Conservation (phyloP, 2,329 filamentous ascomycete species). For the Chrysoporthe cubensis region DNA sequence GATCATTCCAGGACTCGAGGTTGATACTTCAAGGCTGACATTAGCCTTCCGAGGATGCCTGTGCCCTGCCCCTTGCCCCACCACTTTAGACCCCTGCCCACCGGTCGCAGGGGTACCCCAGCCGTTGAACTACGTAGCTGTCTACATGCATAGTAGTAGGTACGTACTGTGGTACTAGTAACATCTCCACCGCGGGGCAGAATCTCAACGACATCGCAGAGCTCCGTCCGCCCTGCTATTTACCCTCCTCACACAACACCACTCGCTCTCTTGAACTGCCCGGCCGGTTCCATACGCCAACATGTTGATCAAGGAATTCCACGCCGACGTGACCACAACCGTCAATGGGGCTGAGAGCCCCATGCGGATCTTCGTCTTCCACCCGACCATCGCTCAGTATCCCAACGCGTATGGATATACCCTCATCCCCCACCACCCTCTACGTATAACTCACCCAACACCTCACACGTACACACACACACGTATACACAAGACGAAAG, state of each 20-base stretch:
- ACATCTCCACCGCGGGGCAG: conserved; percentile 17
- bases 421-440: not conserved
- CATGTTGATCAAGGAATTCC: conserved; percentile 60
- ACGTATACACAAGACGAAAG: too few species aligned
- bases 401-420: conserved; percentile 70
- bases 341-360: conserved; percentile 58
- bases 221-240: too few species aligned
- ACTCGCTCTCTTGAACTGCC: too few species aligned
- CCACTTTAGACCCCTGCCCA: not conserved
- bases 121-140: not conserved
- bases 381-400: conserved; percentile 82
- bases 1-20: too few species aligned
- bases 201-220: conserved; percentile 6
- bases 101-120: conserved; percentile 1
- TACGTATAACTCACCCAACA: too few species aligned
- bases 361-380: conserved; percentile 80
- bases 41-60: too few species aligned
- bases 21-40: too few species aligned
- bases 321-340: conserved; percentile 53
- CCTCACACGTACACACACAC: too few species aligned
- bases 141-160: not conserved
- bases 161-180: too few species aligned
- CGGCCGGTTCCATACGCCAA: conserved; percentile 6
- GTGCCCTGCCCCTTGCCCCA: not conserved
- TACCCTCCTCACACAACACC: not conserved